A percentile compares a stretch with the other conserved stretches of the same genome.
These are phyloP conservation scores for barley (Hordeum vulgare) DNA, from an alignment of 176 grass and related monocot genomes.

Conservation along the genomic window DNA sequence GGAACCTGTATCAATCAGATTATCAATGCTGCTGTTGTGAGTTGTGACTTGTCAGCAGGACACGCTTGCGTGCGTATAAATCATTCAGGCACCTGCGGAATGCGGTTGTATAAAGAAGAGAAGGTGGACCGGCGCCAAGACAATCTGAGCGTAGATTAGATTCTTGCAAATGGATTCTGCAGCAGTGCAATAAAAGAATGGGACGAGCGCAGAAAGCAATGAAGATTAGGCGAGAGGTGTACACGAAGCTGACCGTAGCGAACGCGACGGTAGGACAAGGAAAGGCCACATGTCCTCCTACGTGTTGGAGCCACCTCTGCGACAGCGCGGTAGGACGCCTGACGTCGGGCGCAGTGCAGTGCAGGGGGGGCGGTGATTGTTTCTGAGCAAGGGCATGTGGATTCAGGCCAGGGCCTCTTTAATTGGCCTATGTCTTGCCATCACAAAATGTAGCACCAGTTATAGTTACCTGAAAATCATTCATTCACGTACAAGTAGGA, in stretches of 20 bases:
- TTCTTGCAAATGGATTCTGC: background rate
- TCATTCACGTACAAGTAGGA: background rate
- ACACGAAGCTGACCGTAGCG: background rate
- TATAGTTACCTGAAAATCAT: background rate
- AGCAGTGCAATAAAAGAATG: background rate
- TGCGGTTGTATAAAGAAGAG: background rate
- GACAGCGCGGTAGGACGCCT: background rate
- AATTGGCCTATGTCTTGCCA: background rate
- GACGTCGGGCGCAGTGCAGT: background rate
- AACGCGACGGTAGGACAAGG: background rate
- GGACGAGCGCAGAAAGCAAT: background rate
- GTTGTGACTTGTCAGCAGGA: too few relatives aligned
- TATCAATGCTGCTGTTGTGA: background rate
- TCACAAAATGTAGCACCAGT: background rate
- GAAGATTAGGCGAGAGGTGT: background rate
- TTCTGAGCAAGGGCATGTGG: slow-evolving; percentile 3
- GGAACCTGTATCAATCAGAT: background rate
- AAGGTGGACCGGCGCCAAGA: background rate
- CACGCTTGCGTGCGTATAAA: background rate
- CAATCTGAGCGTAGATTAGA: background rate
- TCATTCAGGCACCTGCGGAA: background rate
- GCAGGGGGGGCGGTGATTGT: background rate
- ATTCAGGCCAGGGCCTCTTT: slow-evolving; percentile 8
- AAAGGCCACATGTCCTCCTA: background rate
- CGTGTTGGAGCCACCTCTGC: background rate